A percentile compares a stretch with the other conserved stretches of the same genome.
Conservation (phyloP, 2,329 filamentous ascomycete genomes). For the Alternaria sp. region DNA sequence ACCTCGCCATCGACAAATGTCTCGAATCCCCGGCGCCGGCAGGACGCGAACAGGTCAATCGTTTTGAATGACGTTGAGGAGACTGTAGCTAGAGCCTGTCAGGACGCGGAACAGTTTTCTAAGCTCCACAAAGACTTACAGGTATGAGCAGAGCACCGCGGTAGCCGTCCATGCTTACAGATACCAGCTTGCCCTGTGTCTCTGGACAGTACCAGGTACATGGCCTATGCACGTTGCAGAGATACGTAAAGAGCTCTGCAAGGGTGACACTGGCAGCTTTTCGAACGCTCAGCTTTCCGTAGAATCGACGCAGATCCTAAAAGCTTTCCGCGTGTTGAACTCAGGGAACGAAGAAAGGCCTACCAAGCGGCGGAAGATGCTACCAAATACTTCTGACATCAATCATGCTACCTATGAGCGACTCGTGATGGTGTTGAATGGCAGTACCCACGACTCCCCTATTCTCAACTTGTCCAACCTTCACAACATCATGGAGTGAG, state of each 20-base stretch:
- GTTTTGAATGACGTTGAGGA: constrained; percentile 30
- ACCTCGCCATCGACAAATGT: constrained; percentile 1
- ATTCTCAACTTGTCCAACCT: constrained; percentile 34
- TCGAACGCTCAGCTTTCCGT: constrained; percentile 35
- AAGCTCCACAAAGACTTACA: constrained; percentile 43
- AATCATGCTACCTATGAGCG: constrained; percentile 29
- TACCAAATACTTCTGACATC: constrained; percentile 24
- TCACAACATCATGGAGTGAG: constrained; percentile 41
- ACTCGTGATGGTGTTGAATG: constrained; percentile 35
- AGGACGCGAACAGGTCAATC: constrained; percentile 12
- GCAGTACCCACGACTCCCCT: constrained; percentile 34
- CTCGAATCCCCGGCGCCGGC: neutral
- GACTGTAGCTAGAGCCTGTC: constrained; percentile 31
- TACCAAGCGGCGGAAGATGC: constrained; percentile 41
- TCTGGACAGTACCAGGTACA: constrained; percentile 42
- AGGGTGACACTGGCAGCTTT: constrained; percentile 31
- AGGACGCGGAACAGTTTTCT: constrained; percentile 27
- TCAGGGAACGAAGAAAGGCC: constrained; percentile 35
- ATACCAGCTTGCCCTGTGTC: constrained; percentile 43
- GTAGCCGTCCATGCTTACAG: constrained; percentile 15
- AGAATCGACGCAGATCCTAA: constrained; percentile 27
- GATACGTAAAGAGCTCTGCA: constrained; percentile 35
- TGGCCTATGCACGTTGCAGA: constrained; percentile 39
- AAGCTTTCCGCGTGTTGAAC: constrained; percentile 31
- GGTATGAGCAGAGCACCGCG: constrained; percentile 29